Conservation (phyloP, 345 rosid genomes). For the Camelina laxa region DNA sequence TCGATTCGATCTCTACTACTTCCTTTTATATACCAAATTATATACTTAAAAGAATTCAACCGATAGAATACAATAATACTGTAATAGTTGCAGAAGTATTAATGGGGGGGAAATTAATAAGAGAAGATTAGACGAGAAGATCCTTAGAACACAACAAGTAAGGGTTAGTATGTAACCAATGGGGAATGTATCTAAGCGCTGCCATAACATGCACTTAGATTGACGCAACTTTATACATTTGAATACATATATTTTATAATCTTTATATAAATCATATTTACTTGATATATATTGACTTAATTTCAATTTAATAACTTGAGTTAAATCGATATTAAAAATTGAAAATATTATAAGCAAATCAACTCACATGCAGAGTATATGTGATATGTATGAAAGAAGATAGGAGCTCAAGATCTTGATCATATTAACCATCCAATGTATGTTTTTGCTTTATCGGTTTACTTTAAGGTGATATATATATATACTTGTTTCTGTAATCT, state of each 20-base stretch:
- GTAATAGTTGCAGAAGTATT: conserved; percentile 17
- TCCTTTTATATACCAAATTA: background rate
- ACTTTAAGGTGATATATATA: background rate
- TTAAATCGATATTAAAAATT: background rate
- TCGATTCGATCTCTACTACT: background rate
- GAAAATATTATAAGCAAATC: conserved; percentile 22
- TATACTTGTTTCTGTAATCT: background rate
- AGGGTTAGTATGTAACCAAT: background rate
- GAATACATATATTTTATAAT: background rate
- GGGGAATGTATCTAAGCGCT: conserved; percentile 32
- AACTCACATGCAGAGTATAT: conserved; percentile 23
- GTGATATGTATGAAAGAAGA: background rate
- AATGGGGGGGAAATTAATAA: background rate
- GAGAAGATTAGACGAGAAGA: conserved; percentile 16
- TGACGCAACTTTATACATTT: conserved; percentile 3
- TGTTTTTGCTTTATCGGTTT: background rate
- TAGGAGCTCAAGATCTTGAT: conserved; percentile 23
- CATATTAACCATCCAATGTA: conserved; percentile 15
- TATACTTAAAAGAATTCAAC: background rate
- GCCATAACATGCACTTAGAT: conserved; percentile 21
- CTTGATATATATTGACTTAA: background rate
- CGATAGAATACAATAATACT: background rate
- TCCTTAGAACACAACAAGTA: conserved; percentile 9
- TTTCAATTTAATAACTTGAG: no score
- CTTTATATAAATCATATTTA: background rate